Percentiles rank a stretch among this genome's conserved stretches.
Evolutionary conservation across 345 rosid species (phyloP).

Genomic region (Salix exigua): DNA sequence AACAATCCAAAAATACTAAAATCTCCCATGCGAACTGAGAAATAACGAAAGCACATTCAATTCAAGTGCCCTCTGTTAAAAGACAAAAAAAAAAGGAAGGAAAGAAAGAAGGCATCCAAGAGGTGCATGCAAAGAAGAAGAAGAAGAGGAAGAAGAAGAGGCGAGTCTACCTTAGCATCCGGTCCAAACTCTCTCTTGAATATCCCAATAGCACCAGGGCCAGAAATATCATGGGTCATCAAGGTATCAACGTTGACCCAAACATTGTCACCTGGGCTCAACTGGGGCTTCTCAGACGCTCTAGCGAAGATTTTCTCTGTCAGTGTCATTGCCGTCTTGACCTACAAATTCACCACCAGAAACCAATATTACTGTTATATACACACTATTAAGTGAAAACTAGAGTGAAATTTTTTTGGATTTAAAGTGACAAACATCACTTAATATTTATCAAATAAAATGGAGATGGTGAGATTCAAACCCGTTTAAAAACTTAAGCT

Average conservation of each 20-base stretch:
- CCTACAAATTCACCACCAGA: slow-evolving; percentile 37
- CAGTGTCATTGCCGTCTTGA: slow-evolving; percentile 91
- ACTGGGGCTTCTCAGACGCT: slow-evolving; percentile 67
- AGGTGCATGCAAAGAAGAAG: background rate
- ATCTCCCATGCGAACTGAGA: no score
- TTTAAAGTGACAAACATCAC: no score
- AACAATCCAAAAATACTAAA: no score
- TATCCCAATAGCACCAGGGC: slow-evolving; percentile 89
- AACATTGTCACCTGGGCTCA: slow-evolving; percentile 86
- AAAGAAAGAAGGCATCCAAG: background rate
- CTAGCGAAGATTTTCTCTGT: slow-evolving; percentile 90
- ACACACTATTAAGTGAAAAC: no score
- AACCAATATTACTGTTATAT: no score
- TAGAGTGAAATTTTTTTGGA: no score
- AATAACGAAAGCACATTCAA: background rate
- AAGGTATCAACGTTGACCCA: slow-evolving; percentile 89
- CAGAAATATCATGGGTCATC: slow-evolving; percentile 98
- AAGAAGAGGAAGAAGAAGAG: background rate
- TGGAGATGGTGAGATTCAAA: no score
- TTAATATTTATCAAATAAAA: no score
- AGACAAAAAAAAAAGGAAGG: background rate
- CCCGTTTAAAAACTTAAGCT: no score
- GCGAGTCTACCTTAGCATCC: slow-evolving; percentile 55
- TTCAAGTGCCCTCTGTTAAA: background rate
- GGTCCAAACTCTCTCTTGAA: slow-evolving; percentile 89